Percentiles rank a stretch among this genome's conserved stretches.
These are phyloP conservation scores for Podaxis sp. DNA, from an alignment of 768 basidiomycete genomes.

Conservation along the genomic window DNA sequence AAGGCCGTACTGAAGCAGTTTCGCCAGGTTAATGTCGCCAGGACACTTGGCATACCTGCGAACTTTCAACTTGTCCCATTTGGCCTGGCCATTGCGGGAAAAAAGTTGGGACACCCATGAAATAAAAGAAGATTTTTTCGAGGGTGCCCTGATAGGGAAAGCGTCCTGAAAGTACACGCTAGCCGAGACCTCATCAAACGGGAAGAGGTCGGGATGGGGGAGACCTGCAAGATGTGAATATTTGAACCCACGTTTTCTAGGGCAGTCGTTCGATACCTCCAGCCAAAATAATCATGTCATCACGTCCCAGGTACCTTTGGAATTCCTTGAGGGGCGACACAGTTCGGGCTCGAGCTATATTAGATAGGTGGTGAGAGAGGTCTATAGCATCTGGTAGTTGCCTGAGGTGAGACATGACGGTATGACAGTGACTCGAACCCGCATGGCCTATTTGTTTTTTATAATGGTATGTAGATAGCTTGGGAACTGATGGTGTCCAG, in stretches of 20 bases:
- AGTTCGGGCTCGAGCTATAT: conserved; percentile 45
- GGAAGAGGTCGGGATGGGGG: conserved; percentile 69
- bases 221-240: conserved; percentile 40
- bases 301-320: conserved; percentile 54
- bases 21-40: conserved; percentile 56
- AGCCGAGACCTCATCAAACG: conserved; percentile 61
- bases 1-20: conserved; percentile 66
- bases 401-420: conserved; percentile 21
- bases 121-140: conserved; percentile 28
- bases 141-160: conserved; percentile 15
- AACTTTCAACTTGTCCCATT: conserved; percentile 50
- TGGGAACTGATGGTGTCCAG: background rate
- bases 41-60: conserved; percentile 56
- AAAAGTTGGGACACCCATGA: conserved; percentile 65
- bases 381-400: conserved; percentile 54
- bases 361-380: conserved; percentile 72
- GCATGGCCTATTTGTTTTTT: background rate
- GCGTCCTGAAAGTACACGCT: conserved; percentile 41
- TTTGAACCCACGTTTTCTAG: background rate
- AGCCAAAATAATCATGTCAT: conserved; percentile 61
- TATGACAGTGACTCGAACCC: background rate
- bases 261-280: conserved; percentile 47
- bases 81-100: conserved; percentile 33
- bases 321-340: conserved; percentile 66
- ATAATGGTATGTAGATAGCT: background rate